Conservation (phyloP, 2,329 filamentous ascomycete genomes). For the Fusarium siculi region DNA sequence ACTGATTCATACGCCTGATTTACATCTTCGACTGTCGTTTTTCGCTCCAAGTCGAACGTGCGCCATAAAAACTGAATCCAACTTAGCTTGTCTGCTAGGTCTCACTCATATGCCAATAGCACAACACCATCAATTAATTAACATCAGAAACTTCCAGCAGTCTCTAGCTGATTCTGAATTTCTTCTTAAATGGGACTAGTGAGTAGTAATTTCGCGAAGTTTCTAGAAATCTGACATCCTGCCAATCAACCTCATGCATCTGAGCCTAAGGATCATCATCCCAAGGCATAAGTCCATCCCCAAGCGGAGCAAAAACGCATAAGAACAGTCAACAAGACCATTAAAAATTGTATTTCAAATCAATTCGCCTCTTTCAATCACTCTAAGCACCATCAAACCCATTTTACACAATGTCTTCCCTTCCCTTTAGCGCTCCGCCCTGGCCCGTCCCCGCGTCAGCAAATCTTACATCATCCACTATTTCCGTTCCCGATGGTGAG, state of each 20-base stretch:
- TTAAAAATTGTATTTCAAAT: neutral
- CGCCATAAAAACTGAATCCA: rapidly evolving
- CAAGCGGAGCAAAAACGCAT: rapidly evolving
- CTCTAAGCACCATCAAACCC: rapidly evolving
- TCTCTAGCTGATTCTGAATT: neutral
- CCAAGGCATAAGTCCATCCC: neutral
- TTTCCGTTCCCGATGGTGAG: neutral
- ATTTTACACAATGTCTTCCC: neutral
- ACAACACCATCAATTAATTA: rapidly evolving
- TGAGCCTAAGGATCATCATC: neutral
- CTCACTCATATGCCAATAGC: no score
- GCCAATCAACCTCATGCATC: neutral
- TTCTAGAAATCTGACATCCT: neutral
- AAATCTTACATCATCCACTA: conserved; percentile 17
- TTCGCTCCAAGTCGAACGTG: neutral
- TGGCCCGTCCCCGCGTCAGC: conserved; percentile 5
- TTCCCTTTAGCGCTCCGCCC: neutral
- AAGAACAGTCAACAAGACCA: neutral
- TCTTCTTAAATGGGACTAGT: neutral
- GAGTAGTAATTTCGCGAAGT: neutral
- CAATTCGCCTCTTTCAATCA: rapidly evolving
- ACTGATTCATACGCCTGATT: no score
- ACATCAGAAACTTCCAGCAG: neutral
- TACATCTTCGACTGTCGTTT: neutral
- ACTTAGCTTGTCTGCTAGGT: rapidly evolving